Conservation (phyloP, 768 basidiomycete species). For the Imleria badia region DNA sequence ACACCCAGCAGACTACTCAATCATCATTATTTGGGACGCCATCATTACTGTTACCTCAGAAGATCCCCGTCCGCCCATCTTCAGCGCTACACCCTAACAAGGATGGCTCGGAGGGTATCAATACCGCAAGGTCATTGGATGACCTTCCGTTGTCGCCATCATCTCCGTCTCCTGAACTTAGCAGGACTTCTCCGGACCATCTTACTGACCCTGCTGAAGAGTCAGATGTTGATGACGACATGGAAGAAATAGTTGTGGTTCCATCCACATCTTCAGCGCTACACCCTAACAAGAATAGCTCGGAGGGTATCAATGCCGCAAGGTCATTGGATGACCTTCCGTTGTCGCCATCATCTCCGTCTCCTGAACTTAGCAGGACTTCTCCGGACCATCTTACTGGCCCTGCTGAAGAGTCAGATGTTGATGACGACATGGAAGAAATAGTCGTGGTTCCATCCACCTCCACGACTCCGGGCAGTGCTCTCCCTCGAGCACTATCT, state of each 20-base stretch:
- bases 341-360: not conserved
- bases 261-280: not conserved
- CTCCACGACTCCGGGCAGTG: not conserved
- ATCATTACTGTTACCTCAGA: conserved; percentile 28
- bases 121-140: conserved; percentile 3
- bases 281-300: not conserved
- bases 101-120: not conserved
- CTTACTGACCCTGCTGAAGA: conserved; percentile 3
- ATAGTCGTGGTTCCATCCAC: conserved; percentile 12
- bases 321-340: conserved; percentile 10
- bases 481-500: conserved; percentile 7
- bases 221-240: conserved; percentile 35
- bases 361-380: not conserved
- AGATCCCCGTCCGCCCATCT: not conserved
- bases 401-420: conserved; percentile 14
- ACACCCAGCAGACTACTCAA: conserved; percentile 13
- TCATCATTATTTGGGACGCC: conserved; percentile 39
- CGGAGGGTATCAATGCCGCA: not conserved
- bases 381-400: not conserved
- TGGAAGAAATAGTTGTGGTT: conserved; percentile 35
- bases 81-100: not conserved
- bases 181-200: not conserved
- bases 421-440: conserved; percentile 43
- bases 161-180: not conserved
- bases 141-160: conserved; percentile 1